Percentiles rank a stretch among this genome's conserved stretches.
Evolutionary conservation across 208 protist genomes (phyloP).

Genomic region (Borovskyia barvae): DNA sequence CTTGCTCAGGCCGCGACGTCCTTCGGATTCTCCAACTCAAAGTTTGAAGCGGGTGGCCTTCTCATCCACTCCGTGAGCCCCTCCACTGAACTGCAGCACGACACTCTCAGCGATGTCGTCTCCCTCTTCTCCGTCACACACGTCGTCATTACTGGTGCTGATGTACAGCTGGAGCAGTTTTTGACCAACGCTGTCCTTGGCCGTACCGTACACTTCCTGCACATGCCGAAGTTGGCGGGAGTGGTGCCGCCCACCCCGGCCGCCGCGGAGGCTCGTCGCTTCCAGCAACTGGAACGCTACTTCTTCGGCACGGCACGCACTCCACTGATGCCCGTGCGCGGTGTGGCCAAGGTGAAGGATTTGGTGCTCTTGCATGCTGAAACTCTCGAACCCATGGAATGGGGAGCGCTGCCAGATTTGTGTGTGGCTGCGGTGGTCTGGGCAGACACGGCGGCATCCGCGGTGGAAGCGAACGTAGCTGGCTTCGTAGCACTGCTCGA

Average conservation of each 20-base stretch:
- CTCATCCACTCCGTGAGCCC: conserved; percentile 83
- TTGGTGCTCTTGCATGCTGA: conserved; percentile 68
- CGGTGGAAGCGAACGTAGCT: conserved; percentile 63
- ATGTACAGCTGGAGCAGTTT: conserved; percentile 52
- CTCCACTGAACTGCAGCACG: conserved; percentile 47
- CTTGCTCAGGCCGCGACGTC: conserved; percentile 48
- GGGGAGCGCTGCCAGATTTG: conserved; percentile 45
- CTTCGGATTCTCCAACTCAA: conserved; percentile 37
- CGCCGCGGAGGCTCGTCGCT: conserved; percentile 22
- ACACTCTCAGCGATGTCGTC: conserved; percentile 66
- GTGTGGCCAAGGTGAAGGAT: conserved; percentile 56
- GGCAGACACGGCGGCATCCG: conserved; percentile 56
- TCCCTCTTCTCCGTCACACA: conserved; percentile 80
- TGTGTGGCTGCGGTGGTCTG: conserved; percentile 66
- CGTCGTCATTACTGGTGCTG: conserved; percentile 65
- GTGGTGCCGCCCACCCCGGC: conserved; percentile 27
- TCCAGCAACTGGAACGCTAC: conserved; percentile 54
- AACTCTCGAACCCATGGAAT: conserved; percentile 47
- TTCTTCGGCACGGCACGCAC: conserved; percentile 66
- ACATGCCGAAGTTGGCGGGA: conserved; percentile 37
- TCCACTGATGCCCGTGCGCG: conserved; percentile 50
- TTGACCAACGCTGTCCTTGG: conserved; percentile 45
- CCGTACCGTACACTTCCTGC: conserved; percentile 42
- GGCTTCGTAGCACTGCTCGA: conserved; percentile 80
- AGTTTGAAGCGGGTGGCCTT: conserved; percentile 62